These are phyloP conservation scores for Harringtonia lauricola DNA, from an alignment of 2,329 filamentous ascomycete species.

Conservation along the genomic window DNA sequence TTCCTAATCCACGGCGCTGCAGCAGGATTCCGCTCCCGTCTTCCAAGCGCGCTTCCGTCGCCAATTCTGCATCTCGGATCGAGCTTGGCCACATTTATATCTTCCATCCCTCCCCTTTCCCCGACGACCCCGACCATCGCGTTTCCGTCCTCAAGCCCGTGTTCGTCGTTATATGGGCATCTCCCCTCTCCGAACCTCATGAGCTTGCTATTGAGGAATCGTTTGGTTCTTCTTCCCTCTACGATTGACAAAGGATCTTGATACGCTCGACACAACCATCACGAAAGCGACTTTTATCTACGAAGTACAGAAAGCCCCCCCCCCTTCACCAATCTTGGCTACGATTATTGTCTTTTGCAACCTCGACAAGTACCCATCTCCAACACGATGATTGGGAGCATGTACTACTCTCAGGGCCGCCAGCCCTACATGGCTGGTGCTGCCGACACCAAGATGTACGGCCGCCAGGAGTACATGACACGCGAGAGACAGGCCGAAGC, in stretches of 20 bases:
- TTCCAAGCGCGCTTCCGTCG: background rate
- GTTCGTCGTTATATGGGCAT: background rate
- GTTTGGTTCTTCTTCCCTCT: constrained; percentile 7
- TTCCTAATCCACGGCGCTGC: background rate
- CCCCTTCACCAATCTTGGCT: background rate
- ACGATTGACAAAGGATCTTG: background rate
- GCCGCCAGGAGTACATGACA: constrained; percentile 29
- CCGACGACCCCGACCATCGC: background rate
- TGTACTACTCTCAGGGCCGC: constrained; percentile 14
- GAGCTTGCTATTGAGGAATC: constrained; percentile 30
- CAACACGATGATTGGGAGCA: constrained; percentile 21
- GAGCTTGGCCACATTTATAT: too few species aligned
- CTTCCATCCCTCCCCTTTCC: background rate
- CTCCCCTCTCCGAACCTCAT: constrained; percentile 14
- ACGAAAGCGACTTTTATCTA: too few species aligned
- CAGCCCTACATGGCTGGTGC: constrained; percentile 10
- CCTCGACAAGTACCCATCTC: background rate
- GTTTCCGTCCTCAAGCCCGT: background rate
- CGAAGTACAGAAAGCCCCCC: background rate
- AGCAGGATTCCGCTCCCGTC: too few species aligned
- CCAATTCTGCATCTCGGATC: background rate
- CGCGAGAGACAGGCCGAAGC: constrained; percentile 26
- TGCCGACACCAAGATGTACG: constrained; percentile 17
- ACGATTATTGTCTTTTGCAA: background rate
- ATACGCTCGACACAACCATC: background rate